Base-by-base conservation (phyloP, 768 basidiomycete genomes). In the Mycena albidolilacea region DNA sequence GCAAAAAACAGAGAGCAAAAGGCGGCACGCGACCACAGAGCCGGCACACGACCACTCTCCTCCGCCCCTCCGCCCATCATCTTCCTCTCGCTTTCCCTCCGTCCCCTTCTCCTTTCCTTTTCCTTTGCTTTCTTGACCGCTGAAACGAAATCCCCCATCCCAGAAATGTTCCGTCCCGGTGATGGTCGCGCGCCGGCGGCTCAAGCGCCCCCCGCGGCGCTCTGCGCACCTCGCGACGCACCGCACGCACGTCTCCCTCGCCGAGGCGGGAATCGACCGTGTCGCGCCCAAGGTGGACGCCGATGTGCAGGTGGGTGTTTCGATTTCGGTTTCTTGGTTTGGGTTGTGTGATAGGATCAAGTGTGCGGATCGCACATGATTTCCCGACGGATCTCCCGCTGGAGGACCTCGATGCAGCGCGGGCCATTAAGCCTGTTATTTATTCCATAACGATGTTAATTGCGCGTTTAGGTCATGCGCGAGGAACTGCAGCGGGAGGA, bases 91-190 rank as follows among this genome's bases (percentile, higher is more conserved):
- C 12, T 43, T 9, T 14, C 10, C 12, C 41, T 43, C 41, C 12
- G 41, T 43, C 5, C 41, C 41, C 41, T 14, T 7, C n/a, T 54
- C 52, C 23, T 10, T 15, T 54, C 21, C 11, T 15, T 54, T 11
- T 10, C 52, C 21, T 30, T 54, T 7, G 17, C 21, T 54, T 54
- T 54, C 21, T 9, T 11, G 15, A 8, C 21, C 21, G 41, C 15
- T 7, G 37, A 14, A 46, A 14, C 15, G 44, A 46, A 38, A 38
- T 19, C 30, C 57, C 1, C 15, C 23, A 1, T n/a, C 30, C 30
- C 30, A 96, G 87, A 97, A 96, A 83, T 97, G 95, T 73, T 95
- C 95, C 17, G 97, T 97, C 0, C 97, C 97, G 0, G 96, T 98
- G 67, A 97, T 98, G 97, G 96, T 97, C 65, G 95, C 97, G 6